Evolutionary conservation across 2,329 filamentous ascomycete genomes (phyloP).

Genomic region (Helotiales sp.): DNA sequence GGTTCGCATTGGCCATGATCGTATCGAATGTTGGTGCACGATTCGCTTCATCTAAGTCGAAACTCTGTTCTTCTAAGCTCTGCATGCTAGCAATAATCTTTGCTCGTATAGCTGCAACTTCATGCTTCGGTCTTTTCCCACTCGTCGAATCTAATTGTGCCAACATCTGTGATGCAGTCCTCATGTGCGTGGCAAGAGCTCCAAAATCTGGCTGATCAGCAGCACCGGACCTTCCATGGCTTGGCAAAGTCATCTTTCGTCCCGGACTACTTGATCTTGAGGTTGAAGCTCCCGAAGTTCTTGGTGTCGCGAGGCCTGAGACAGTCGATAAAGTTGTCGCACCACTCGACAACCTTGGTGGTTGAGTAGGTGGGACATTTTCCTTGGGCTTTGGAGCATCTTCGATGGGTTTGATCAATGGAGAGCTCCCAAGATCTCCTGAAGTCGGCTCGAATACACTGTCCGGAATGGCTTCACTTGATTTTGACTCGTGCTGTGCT

Average conservation of each 20-base stretch:
- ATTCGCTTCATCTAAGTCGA: constrained; percentile 68
- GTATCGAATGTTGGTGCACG: constrained; percentile 72
- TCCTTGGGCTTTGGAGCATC: constrained; percentile 44
- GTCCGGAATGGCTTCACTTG: constrained; percentile 46
- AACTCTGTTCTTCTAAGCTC: constrained; percentile 81
- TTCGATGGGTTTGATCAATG: constrained; percentile 61
- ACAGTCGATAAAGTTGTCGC: constrained; percentile 59
- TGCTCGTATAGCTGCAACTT: constrained; percentile 80
- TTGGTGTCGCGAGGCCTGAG: constrained; percentile 63
- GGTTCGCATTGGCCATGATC: constrained; percentile 74
- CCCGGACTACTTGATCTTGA: constrained; percentile 70
- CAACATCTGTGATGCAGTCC: constrained; percentile 83
- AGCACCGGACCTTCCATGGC: constrained; percentile 50
- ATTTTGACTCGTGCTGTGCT: constrained; percentile 42
- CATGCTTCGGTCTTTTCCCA: constrained; percentile 75
- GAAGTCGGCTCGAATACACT: constrained; percentile 83
- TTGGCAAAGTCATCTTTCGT: constrained; percentile 60
- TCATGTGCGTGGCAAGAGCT: constrained; percentile 82
- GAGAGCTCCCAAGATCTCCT: constrained; percentile 75
- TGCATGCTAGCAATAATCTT: constrained; percentile 93
- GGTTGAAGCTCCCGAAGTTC: constrained; percentile 67
- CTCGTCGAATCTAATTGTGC: constrained; percentile 79
- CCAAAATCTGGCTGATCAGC: constrained; percentile 78
- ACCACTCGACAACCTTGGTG: constrained; percentile 61
- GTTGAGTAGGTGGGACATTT: constrained; percentile 32